Conservation (phyloP, 306 rosid species). For the Coriaria nepalensis region DNA sequence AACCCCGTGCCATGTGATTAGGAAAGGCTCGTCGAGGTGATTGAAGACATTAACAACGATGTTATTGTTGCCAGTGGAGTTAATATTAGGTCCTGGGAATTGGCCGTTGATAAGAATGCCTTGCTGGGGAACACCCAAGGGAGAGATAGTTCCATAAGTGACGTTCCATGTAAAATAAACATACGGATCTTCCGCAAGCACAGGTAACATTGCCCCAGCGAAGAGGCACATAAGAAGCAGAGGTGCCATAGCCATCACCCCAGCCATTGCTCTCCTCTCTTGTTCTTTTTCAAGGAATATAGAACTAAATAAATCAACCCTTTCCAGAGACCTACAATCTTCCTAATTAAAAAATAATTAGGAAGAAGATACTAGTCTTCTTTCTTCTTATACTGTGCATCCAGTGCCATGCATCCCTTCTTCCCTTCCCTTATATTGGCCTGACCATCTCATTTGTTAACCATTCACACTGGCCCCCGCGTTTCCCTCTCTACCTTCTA, state of each 20-base stretch:
- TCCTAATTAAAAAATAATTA: too few relatives aligned
- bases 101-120: conserved; percentile 62
- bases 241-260: background rate
- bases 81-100: conserved; percentile 73
- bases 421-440: too few relatives aligned
- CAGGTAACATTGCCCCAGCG: conserved; percentile 13
- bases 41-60: conserved; percentile 49
- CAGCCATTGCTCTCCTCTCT: conserved; percentile 15
- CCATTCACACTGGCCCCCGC: too few relatives aligned
- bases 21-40: conserved; percentile 70
- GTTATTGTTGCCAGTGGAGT: conserved; percentile 67
- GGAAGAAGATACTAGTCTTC: too few relatives aligned
- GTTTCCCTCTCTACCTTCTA: too few relatives aligned
- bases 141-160: conserved; percentile 60
- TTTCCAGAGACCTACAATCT: background rate
- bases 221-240: conserved; percentile 25
- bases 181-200: conserved; percentile 49
- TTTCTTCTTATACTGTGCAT: too few relatives aligned
- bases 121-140: conserved; percentile 65
- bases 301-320: conserved; percentile 7
- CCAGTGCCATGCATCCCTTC: too few relatives aligned
- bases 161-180: conserved; percentile 54
- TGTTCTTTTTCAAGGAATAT: background rate
- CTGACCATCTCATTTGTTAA: too few relatives aligned
- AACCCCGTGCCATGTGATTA: conserved; percentile 23